A percentile compares a stretch with the other conserved stretches of the same genome.
Conservation (phyloP, 1,284 basidiomycete species). For the Gymnopus androsaceus region DNA sequence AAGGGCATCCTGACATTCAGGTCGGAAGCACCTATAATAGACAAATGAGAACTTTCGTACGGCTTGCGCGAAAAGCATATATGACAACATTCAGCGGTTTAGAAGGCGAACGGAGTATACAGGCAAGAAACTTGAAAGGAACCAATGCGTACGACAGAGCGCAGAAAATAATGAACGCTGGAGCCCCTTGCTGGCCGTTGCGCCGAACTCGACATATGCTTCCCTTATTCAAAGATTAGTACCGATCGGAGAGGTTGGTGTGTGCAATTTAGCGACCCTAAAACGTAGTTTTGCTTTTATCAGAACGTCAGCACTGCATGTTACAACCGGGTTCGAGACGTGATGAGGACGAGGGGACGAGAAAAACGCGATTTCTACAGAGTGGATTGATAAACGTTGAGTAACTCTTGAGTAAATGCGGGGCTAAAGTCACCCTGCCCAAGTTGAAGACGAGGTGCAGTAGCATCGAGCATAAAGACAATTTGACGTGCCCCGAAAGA, state of each 20-base stretch:
- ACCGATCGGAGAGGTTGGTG: constrained; percentile 6
- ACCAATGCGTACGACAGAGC: too few species aligned
- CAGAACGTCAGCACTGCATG: constrained; percentile 2
- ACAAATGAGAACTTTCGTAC: constrained; percentile 9
- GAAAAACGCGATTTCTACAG: neutral
- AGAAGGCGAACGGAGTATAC: neutral
- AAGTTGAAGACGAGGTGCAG: constrained; percentile 5
- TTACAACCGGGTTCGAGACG: constrained; percentile 3
- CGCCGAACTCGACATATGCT: neutral
- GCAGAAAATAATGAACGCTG: neutral
- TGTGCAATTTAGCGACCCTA: constrained; percentile 4
- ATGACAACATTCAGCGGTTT: constrained; percentile 2
- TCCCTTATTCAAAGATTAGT: neutral
- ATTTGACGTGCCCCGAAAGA: constrained; percentile 13
- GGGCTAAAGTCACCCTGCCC: neutral
- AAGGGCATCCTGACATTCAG: constrained; percentile 9
- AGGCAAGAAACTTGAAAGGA: neutral
- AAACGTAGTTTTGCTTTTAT: constrained; percentile 10
- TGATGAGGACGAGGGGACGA: neutral
- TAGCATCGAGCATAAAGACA: constrained; percentile 13
- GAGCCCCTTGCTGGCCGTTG: neutral
- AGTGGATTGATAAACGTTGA: constrained; percentile 1
- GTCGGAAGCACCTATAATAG: constrained; percentile 13
- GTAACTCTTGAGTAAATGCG: constrained; percentile 11
- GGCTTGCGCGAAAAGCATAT: constrained; percentile 2